Evolutionary conservation across 2,329 filamentous ascomycete genomes (phyloP).

Genomic region (Colletotrichum neosansevieriae): DNA sequence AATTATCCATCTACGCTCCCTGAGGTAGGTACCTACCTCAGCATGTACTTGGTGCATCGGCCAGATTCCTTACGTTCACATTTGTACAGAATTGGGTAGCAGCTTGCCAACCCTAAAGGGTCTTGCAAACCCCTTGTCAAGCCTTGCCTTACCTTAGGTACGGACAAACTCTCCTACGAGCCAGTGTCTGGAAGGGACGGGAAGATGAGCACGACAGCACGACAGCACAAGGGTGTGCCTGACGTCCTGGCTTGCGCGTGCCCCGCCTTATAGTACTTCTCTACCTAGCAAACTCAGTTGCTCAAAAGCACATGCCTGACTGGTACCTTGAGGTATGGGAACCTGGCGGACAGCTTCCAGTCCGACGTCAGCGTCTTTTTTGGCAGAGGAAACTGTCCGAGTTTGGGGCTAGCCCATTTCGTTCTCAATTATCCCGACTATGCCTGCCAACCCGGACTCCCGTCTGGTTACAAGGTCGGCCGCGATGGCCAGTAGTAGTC

Average conservation of each 20-base stretch:
- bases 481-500: not conserved
- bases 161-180: conserved; percentile 19
- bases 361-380: not conserved
- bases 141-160: not conserved
- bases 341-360: not conserved
- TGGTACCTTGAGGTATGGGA: not conserved
- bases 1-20: conserved; percentile 7
- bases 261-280: conserved; percentile 21
- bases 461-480: not conserved
- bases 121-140: conserved; percentile 28
- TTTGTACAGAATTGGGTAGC: conserved; percentile 20
- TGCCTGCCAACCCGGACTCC: not conserved
- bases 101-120: conserved; percentile 25
- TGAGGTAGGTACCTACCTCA: not conserved
- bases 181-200: conserved; percentile 15
- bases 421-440: not conserved
- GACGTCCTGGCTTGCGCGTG: conserved; percentile 5
- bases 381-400: too few species aligned
- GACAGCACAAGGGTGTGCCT: conserved; percentile 21
- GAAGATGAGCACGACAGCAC: conserved; percentile 9
- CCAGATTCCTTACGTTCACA: conserved; percentile 14
- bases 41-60: conserved; percentile 7
- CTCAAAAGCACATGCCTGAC: conserved; percentile 2
- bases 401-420: not conserved
- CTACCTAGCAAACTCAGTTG: conserved; percentile 26